phyloP scores from a whole-genome alignment of 2,329 filamentous ascomycete genomes.

The Cordyceps fumosorosea region DNA sequence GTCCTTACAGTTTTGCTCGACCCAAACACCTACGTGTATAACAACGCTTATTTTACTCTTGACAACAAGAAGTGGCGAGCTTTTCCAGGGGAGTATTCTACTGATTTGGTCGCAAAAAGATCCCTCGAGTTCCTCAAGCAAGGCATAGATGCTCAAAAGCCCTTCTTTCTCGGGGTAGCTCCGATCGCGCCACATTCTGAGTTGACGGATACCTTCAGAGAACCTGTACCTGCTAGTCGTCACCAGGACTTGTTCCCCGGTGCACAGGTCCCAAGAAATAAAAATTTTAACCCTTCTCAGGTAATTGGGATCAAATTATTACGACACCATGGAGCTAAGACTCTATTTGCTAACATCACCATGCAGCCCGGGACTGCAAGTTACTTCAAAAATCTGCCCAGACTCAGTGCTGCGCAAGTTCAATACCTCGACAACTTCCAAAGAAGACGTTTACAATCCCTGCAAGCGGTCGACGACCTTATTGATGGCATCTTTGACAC shows the following conservation, averaged over 20 bases:
- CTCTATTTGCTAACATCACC: neutral
- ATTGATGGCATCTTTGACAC: conserved; percentile 32
- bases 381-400: conserved; percentile 36
- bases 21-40: conserved; percentile 61
- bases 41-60: conserved; percentile 51
- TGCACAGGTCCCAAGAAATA: conserved; percentile 53
- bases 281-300: conserved; percentile 57
- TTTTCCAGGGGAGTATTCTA: conserved; percentile 46
- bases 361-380: conserved; percentile 30
- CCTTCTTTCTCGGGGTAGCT: conserved; percentile 52
- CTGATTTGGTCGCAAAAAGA: conserved; percentile 45
- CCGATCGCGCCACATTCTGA: conserved; percentile 34
- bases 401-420: conserved; percentile 24
- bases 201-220: conserved; percentile 38
- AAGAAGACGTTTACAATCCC: conserved; percentile 33
- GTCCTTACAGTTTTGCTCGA: conserved; percentile 46
- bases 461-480: conserved; percentile 41
- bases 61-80: conserved; percentile 38
- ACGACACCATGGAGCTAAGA: neutral
- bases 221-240: conserved; percentile 37
- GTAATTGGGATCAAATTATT: neutral
- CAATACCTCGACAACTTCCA: conserved; percentile 34
- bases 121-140: conserved; percentile 48
- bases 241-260: conserved; percentile 55
- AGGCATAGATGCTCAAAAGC: conserved; percentile 35